Evolutionary conservation across 2,329 filamentous ascomycete species (phyloP).

Genomic region (Penicillium nordicum): DNA sequence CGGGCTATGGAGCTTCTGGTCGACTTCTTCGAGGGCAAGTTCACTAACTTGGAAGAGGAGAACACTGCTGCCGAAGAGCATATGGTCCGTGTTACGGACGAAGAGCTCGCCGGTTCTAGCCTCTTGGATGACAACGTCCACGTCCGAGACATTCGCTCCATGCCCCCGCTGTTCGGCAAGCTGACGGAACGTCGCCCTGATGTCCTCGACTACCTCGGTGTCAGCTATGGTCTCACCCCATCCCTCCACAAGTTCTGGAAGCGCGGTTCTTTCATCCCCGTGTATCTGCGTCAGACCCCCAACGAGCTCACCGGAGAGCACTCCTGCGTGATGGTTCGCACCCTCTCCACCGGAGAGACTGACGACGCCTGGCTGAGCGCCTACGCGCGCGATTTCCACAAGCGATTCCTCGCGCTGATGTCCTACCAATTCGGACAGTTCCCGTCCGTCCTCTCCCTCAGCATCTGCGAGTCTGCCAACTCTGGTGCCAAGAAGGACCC

Average conservation of each 20-base stretch:
- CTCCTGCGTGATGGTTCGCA: conserved; percentile 93
- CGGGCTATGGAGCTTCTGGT: conserved; percentile 81
- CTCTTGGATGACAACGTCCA: conserved; percentile 85
- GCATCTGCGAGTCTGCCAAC: conserved; percentile 81
- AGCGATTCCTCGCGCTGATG: conserved; percentile 82
- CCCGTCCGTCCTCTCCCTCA: conserved; percentile 71
- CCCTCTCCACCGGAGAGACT: conserved; percentile 54
- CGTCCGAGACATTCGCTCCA: conserved; percentile 81
- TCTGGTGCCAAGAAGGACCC: conserved; percentile 66
- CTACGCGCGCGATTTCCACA: conserved; percentile 90
- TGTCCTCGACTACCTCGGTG: conserved; percentile 84
- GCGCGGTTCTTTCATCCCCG: conserved; percentile 75
- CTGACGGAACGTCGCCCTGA: conserved; percentile 78
- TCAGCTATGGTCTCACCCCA: conserved; percentile 87
- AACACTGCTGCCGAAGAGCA: conserved; percentile 50
- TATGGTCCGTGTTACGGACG: conserved; percentile 78
- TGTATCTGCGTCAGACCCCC: conserved; percentile 90
- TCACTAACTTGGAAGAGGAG: conserved; percentile 76
- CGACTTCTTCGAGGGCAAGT: conserved; percentile 94
- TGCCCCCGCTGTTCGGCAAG: conserved; percentile 90
- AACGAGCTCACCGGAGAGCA: conserved; percentile 97
- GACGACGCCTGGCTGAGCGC: conserved; percentile 86
- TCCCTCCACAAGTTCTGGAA: conserved; percentile 97
- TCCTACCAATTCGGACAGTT: conserved; percentile 92
- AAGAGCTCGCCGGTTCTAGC: conserved; percentile 70